These are phyloP conservation scores for Malassezia globosa DNA, from an alignment of 1,284 basidiomycete species.

Conservation along the genomic window DNA sequence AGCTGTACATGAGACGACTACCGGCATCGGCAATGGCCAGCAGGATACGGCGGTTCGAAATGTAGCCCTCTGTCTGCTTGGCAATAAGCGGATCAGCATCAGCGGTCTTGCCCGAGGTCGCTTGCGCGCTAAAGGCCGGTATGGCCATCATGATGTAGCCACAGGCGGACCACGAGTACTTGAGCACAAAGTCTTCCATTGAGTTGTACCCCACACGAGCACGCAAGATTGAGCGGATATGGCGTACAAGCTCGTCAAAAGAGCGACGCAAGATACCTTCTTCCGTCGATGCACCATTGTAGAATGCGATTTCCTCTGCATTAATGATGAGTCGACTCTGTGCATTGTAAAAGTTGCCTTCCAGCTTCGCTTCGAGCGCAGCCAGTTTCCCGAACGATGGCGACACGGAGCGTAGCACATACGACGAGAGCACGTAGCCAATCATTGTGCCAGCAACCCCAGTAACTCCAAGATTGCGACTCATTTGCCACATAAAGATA, in stretches of 20 bases:
- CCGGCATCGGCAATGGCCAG: conserved; percentile 89
- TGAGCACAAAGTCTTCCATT: conserved; percentile 46
- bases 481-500: conserved; percentile 84
- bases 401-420: conserved; percentile 69
- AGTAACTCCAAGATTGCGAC: conserved; percentile 64
- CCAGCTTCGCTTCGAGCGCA: conserved; percentile 68
- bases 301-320: conserved; percentile 90
- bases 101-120: not conserved
- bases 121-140: conserved; percentile 33
- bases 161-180: conserved; percentile 46
- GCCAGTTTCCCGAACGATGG: conserved; percentile 88
- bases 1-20: conserved; percentile 78
- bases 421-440: conserved; percentile 75
- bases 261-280: conserved; percentile 68
- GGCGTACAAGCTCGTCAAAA: conserved; percentile 69
- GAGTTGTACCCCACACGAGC: conserved; percentile 50
- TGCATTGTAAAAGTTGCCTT: conserved; percentile 80
- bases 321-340: conserved; percentile 79
- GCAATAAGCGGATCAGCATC: conserved; percentile 48
- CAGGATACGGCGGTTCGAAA: conserved; percentile 72
- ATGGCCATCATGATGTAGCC: conserved; percentile 45
- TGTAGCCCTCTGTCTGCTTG: conserved; percentile 62
- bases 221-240: conserved; percentile 86
- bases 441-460: conserved; percentile 66
- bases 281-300: conserved; percentile 76